These are phyloP conservation scores for Hypoxylon sp. DNA, from an alignment of 2,329 filamentous ascomycete species.

Conservation along the genomic window DNA sequence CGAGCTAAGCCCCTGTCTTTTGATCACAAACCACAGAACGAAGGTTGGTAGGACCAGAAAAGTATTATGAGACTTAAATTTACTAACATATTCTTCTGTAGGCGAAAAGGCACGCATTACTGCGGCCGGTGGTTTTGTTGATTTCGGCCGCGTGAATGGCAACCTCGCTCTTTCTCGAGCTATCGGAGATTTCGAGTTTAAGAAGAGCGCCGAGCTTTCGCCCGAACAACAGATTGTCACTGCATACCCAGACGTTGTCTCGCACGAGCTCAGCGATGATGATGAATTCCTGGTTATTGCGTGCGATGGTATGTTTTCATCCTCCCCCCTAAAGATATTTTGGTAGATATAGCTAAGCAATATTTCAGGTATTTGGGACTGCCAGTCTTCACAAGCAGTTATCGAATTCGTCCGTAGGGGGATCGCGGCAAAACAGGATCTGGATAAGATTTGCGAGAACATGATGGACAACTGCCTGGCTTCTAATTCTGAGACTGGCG, in stretches of 20 bases:
- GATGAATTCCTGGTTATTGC: conserved; percentile 96
- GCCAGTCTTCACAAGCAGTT: conserved; percentile 97
- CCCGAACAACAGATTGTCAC: conserved; percentile 99
- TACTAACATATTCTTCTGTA: conserved; percentile 56
- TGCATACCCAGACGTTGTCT: conserved; percentile 92
- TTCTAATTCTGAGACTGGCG: conserved; percentile 97
- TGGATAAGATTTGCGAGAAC: conserved; percentile 97
- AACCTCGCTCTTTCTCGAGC: conserved; percentile 96
- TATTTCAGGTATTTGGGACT: conserved; percentile 94
- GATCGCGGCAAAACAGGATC: conserved; percentile 94
- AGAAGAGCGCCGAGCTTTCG: conserved; percentile 96
- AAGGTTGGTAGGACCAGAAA: conserved; percentile 71
- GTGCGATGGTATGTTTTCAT: conserved; percentile 80
- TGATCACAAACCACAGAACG: conserved; percentile 98
- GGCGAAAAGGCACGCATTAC: conserved; percentile 96
- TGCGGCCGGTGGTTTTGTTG: conserved; percentile 96
- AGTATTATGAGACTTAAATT: not conserved
- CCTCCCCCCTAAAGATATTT: not conserved
- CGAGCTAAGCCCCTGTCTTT: conserved; percentile 98
- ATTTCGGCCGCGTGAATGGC: conserved; percentile 98
- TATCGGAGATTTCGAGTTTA: conserved; percentile 99
- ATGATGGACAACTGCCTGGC: conserved; percentile 99
- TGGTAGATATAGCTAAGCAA: conserved; percentile 29
- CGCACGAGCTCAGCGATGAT: conserved; percentile 90
- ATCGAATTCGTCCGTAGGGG: conserved; percentile 96